These are phyloP conservation scores for Fibroporia radiculosa DNA, from an alignment of 768 basidiomycete species.

Conservation along the genomic window DNA sequence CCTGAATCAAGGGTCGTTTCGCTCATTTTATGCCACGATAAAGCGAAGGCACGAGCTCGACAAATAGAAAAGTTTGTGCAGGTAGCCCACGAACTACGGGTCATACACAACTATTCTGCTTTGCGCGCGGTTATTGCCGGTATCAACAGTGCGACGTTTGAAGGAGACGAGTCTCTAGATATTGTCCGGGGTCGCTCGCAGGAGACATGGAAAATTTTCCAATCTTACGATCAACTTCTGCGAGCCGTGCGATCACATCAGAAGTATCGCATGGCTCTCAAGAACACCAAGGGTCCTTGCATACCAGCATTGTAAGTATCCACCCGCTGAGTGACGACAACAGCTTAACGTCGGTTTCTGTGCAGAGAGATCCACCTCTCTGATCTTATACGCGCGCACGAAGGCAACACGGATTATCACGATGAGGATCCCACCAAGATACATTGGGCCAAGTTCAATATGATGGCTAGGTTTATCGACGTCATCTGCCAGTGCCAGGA, in stretches of 20 bases:
- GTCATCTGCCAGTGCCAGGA: constrained; percentile 73
- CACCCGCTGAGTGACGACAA: not conserved
- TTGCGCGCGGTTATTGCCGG: constrained; percentile 92
- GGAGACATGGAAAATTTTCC: constrained; percentile 69
- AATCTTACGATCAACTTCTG: constrained; percentile 80
- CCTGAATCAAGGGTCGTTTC: constrained; percentile 67
- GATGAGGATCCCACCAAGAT: constrained; percentile 61
- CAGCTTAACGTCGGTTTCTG: not conserved
- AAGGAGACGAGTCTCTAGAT: constrained; percentile 72
- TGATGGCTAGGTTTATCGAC: constrained; percentile 82
- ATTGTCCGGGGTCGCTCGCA: constrained; percentile 57
- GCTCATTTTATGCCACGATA: constrained; percentile 83
- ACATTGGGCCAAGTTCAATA: constrained; percentile 94
- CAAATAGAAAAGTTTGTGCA: constrained; percentile 88
- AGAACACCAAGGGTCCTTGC: constrained; percentile 77
- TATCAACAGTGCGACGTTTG: constrained; percentile 75
- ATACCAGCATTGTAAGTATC: constrained; percentile 75
- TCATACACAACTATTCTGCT: constrained; percentile 87
- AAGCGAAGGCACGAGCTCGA: constrained; percentile 61
- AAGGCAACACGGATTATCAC: constrained; percentile 71
- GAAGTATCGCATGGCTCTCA: constrained; percentile 84
- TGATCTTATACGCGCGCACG: constrained; percentile 81
- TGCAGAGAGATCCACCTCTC: constrained; percentile 84
- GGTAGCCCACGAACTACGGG: constrained; percentile 72
- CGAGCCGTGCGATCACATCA: constrained; percentile 76